These are phyloP conservation scores for Boletellus deceptivus DNA, from an alignment of 1,284 basidiomycete genomes.

Conservation along the genomic window DNA sequence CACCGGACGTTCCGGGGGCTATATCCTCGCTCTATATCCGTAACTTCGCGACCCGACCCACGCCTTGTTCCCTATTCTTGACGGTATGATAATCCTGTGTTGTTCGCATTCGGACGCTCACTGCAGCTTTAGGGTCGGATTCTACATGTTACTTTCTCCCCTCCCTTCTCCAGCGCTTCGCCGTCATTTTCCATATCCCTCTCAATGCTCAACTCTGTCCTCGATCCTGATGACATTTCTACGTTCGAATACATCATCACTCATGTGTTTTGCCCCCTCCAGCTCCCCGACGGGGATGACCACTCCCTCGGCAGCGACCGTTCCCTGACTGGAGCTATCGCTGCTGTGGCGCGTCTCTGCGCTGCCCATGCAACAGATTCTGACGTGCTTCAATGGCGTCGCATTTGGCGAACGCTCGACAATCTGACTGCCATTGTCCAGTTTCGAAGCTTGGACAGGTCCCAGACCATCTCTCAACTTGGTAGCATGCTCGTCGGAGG, in stretches of 20 bases:
- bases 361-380: neutral
- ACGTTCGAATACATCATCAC: slow-evolving; percentile 5
- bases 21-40: neutral
- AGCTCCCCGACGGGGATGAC: slow-evolving; percentile 23
- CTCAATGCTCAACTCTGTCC: slow-evolving; percentile 5
- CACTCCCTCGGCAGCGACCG: slow-evolving; percentile 8
- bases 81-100: slow-evolving; percentile 1
- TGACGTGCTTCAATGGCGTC: slow-evolving; percentile 10
- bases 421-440: slow-evolving; percentile 12
- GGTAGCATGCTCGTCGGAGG: slow-evolving; percentile 14
- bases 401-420: slow-evolving; percentile 18
- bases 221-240: neutral
- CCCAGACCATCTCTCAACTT: slow-evolving; percentile 11
- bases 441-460: slow-evolving; percentile 7
- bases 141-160: neutral
- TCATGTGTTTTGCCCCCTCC: slow-evolving; percentile 11
- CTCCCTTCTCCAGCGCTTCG: neutral
- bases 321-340: slow-evolving; percentile 9
- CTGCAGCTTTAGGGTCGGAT: neutral
- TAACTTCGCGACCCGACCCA: neutral
- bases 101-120: neutral
- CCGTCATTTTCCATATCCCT: neutral
- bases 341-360: slow-evolving; percentile 6
- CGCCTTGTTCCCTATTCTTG: neutral
- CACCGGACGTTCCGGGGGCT: too few relatives aligned